Conservation (phyloP, 192 early-diverging fungal species). For the Cetraspora pellucida region DNA sequence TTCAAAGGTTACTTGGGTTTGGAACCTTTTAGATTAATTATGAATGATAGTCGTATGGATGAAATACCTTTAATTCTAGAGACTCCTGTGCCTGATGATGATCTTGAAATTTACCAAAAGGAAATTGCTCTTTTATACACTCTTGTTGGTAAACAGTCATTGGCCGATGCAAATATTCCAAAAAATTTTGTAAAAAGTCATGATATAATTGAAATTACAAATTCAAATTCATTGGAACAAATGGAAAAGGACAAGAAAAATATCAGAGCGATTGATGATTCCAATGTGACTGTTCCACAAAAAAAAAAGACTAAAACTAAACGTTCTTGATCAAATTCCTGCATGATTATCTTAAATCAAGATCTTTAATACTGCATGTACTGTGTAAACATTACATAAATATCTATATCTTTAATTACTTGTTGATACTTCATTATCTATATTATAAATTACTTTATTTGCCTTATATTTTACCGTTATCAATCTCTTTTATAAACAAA, state of each 20-base stretch:
- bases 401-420: too few relatives aligned
- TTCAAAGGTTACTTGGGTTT: conserved; percentile 43
- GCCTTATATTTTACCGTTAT: too few relatives aligned
- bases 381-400: too few relatives aligned
- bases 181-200: not conserved
- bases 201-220: not conserved
- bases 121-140: conserved; percentile 32
- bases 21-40: conserved; percentile 54
- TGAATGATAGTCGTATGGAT: conserved; percentile 57
- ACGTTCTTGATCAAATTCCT: too few relatives aligned
- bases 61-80: conserved; percentile 57
- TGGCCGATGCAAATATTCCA: not conserved
- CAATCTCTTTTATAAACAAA: too few relatives aligned
- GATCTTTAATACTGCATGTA: too few relatives aligned
- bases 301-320: too few relatives aligned
- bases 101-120: conserved; percentile 31
- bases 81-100: conserved; percentile 43
- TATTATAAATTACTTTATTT: too few relatives aligned
- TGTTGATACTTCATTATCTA: too few relatives aligned
- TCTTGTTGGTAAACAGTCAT: conserved; percentile 5
- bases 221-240: not conserved
- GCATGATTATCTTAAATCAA: too few relatives aligned
- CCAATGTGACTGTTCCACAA: not conserved
- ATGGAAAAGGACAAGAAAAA: not conserved
- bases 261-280: not conserved